Evolutionary conservation across 2,329 filamentous ascomycete genomes (phyloP).

Genomic region (Xylariaceae sp.): DNA sequence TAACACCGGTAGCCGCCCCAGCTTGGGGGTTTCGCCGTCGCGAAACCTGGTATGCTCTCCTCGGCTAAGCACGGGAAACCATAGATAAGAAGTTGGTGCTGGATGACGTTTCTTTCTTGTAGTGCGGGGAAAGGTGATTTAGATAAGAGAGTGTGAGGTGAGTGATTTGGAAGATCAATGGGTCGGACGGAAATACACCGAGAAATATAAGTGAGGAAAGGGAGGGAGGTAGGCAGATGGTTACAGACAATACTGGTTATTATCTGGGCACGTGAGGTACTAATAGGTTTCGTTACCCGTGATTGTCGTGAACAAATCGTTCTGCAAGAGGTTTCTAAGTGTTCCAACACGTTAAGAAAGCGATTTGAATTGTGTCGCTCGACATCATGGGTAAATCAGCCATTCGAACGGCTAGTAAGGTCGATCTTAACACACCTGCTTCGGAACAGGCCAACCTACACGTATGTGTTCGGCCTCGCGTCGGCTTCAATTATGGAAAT

Average conservation of each 20-base stretch:
- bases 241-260: too few species aligned
- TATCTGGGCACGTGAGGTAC: too few species aligned
- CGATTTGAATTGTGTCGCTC: not conserved
- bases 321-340: too few species aligned
- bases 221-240: too few species aligned
- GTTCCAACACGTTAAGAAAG: too few species aligned
- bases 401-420: conserved; percentile 67
- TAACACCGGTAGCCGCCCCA: not conserved
- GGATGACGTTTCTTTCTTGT: not conserved
- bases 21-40: not conserved
- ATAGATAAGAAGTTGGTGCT: too few species aligned
- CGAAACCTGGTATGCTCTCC: too few species aligned
- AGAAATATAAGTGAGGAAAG: not conserved
- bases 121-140: not conserved
- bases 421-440: conserved; percentile 67
- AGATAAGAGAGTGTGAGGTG: not conserved
- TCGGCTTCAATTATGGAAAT: not conserved
- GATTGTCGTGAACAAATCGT: too few species aligned
- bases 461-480: conserved; percentile 41
- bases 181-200: not conserved
- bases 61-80: too few species aligned
- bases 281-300: too few species aligned
- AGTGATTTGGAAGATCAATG: not conserved
- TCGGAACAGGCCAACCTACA: conserved; percentile 64
- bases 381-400: conserved; percentile 36